phyloP scores from a whole-genome alignment of 1,284 basidiomycete genomes.

The Trichosporon sp. region DNA sequence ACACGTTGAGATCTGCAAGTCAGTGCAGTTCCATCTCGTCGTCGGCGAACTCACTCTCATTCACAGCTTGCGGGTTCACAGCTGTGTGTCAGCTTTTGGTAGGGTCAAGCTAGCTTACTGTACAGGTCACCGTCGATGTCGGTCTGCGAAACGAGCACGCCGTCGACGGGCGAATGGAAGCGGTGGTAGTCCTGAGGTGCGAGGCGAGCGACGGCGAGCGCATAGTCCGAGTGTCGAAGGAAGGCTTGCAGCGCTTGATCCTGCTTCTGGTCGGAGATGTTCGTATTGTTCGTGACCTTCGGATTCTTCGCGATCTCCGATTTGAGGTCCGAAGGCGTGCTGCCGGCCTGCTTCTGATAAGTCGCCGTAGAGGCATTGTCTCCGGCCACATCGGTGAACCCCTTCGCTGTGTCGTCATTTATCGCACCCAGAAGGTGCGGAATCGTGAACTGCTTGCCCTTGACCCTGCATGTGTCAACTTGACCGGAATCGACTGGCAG shows the following conservation, averaged over 20 bases:
- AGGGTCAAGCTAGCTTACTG: slow-evolving; percentile 35
- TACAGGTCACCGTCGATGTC: slow-evolving; percentile 56
- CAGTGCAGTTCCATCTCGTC: background rate
- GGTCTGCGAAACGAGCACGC: slow-evolving; percentile 61
- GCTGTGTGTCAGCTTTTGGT: slow-evolving; percentile 27
- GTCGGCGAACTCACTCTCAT: slow-evolving; percentile 58
- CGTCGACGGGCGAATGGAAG: slow-evolving; percentile 76
- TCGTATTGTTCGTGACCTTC: slow-evolving; percentile 4
- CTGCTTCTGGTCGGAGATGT: slow-evolving; percentile 14
- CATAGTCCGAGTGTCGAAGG: background rate
- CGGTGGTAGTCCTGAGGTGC: slow-evolving; percentile 83
- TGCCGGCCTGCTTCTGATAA: background rate
- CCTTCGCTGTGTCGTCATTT: slow-evolving; percentile 54
- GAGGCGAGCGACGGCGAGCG: slow-evolving; percentile 59
- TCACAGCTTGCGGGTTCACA: slow-evolving; percentile 72
- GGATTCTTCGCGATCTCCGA: background rate
- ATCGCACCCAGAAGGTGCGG: slow-evolving; percentile 63
- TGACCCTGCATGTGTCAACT: slow-evolving; percentile 63
- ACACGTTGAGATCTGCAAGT: slow-evolving; percentile 30
- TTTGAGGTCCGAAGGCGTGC: background rate
- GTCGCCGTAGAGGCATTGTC: background rate
- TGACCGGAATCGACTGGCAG: background rate
- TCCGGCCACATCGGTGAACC: slow-evolving; percentile 59
- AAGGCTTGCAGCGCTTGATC: background rate
- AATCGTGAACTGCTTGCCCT: slow-evolving; percentile 72